Evolutionary conservation across 2,329 filamentous ascomycete genomes (phyloP), one percentile per base, ranked within the genome.

Genomic region (Waltergamsia citrina): DNA sequence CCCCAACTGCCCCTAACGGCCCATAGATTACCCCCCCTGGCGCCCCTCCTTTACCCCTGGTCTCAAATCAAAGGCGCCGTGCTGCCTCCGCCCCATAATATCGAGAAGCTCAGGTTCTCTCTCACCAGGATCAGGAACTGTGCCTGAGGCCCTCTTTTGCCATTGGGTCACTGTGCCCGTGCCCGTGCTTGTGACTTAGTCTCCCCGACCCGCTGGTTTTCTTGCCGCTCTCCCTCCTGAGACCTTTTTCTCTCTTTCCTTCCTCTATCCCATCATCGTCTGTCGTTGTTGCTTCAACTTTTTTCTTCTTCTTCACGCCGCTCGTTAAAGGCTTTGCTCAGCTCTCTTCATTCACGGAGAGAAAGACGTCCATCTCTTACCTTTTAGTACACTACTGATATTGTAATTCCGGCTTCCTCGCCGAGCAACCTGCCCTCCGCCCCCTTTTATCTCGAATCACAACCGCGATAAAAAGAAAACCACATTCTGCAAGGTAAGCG

Each of bases 291-390:
- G 17, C 15, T 28, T 20, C 16, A 27, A 21, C n/a, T 36, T 23
- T 28, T 35, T 41, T 29, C 19, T 41, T 38, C 36, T n/a, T 29
- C 32, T 41, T 41, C 39, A 35, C 37, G 39, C 39, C 39, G 26
- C 36, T 41, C 39, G 39, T 41, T 41, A 36, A 35, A 36, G 39
- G 36, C 36, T 28, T 24, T 26, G 25, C 34, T 31, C 31, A 21
- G 20, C 31, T 33, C 31, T 24, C 21, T 11, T 24, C 26, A 12
- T 33, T 16, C 25, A 15, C 25, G 25, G n/a, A n/a, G n/a, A n/a
- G n/a, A n/a, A n/a, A n/a, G n/a, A n/a, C n/a, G n/a, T n/a, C n/a
- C n/a, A n/a, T n/a, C n/a, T n/a, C n/a, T n/a, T n/a, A n/a, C n/a
- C n/a, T n/a, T n/a, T n/a, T n/a, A n/a, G n/a, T n/a, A n/a, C n/a